Conservation (phyloP, 169 alveolate species). For the Perkinsus chesapeaki region DNA sequence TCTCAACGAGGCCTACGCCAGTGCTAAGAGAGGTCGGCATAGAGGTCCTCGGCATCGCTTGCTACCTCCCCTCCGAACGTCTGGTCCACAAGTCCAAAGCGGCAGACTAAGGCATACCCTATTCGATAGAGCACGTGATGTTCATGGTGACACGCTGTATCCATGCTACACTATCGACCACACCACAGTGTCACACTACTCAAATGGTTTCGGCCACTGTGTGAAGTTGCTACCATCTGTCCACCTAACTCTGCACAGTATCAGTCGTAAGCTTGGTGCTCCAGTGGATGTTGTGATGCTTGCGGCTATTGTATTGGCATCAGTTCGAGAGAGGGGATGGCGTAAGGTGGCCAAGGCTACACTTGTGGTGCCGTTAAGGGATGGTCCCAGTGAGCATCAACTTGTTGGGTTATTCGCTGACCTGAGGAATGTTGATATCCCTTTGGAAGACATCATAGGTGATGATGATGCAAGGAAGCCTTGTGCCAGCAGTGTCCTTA, state of each 20-base stretch:
- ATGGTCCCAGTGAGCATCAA: background rate
- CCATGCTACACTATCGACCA: background rate
- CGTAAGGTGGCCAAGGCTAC: background rate
- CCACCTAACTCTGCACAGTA: background rate
- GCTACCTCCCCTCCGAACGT: background rate
- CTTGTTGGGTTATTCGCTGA: background rate
- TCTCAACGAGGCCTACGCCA: background rate
- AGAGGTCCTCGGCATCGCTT: background rate
- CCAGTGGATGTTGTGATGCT: background rate
- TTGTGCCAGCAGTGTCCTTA: background rate
- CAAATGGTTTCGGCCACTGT: background rate
- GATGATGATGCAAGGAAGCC: background rate
- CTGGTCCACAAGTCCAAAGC: background rate
- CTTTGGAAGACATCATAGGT: background rate
- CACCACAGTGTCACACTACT: background rate
- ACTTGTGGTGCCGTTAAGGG: background rate
- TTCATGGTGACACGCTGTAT: background rate
- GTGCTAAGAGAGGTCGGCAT: background rate
- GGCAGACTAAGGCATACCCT: background rate
- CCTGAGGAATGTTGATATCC: background rate
- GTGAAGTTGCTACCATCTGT: background rate
- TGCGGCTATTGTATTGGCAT: background rate
- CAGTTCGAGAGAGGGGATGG: background rate
- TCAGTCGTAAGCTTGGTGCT: background rate
- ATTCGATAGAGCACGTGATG: background rate